Evolutionary conservation across 2,329 filamentous ascomycete genomes (phyloP).

Genomic region (Neofusicoccum ribis): DNA sequence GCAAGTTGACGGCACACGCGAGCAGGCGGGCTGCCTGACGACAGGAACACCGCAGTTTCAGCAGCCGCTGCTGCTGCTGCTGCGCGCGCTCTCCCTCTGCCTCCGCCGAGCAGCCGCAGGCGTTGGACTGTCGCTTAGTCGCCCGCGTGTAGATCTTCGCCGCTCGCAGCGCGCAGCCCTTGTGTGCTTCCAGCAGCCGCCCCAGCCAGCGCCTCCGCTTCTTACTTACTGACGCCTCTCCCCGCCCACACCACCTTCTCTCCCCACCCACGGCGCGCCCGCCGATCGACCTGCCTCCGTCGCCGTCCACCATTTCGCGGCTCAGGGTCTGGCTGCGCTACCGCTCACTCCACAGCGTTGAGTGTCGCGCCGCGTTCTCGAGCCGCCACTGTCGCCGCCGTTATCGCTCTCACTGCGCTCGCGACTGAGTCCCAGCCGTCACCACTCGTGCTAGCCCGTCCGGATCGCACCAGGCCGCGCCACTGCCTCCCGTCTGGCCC

Average conservation of each 20-base stretch:
- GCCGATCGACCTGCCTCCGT: background rate
- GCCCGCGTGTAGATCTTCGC: slow-evolving; percentile 9
- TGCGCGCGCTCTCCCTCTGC: background rate
- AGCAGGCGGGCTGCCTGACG: slow-evolving; percentile 9
- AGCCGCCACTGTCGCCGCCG: slow-evolving; percentile 8
- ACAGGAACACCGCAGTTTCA: slow-evolving; percentile 1
- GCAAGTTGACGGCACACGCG: slow-evolving; percentile 3
- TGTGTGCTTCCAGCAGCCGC: slow-evolving; percentile 1
- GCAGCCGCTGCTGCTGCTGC: background rate
- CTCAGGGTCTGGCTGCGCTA: background rate
- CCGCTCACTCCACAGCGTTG: background rate
- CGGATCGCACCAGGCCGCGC: slow-evolving; percentile 1
- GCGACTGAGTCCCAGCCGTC: background rate
- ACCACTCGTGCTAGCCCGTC: slow-evolving; percentile 5
- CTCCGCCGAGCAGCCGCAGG: background rate
- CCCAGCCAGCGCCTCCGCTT: slow-evolving; percentile 3
- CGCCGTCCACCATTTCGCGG: background rate
- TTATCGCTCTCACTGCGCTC: background rate
- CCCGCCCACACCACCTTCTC: background rate
- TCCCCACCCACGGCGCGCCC: slow-evolving; percentile 5
- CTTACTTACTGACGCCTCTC: background rate
- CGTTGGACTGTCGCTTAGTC: background rate
- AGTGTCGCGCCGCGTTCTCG: background rate
- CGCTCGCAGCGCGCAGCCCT: slow-evolving; percentile 4
- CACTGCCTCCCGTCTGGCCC: background rate